Base-by-base conservation (phyloP, 148 eudicot species). In the Dianthus caryophyllus region DNA sequence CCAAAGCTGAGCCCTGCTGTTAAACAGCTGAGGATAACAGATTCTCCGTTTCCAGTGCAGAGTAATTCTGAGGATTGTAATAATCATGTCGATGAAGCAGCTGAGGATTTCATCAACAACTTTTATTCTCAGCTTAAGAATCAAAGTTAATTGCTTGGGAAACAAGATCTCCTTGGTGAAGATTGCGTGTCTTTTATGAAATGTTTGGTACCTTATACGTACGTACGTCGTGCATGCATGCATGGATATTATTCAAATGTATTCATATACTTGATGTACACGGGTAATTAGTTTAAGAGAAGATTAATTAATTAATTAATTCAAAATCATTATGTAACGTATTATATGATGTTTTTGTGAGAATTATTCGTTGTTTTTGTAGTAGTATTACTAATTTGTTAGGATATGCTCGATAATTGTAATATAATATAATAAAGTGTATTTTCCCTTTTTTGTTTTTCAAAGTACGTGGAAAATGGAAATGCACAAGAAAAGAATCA, bases 1-100 rank as follows among this genome's bases (percentile, higher is more conserved):
- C 76, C 78, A 49, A 85, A 88, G 49, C 65, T 52, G 64, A 82
- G 75, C 16, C 87, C 88, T 2, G 17, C 44, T 41, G 88, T 79
- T 41, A 75, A 88, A 76, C 91, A 84, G 78, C 75, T 88, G 54
- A 79, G 88, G 83, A 69, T 88, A 4, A 86, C 87, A 3, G 96
- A 88, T 53, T 86, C 96, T 11, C 96, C 96, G 14, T 87, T 68
- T 57, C 87, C 85, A 13, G 9, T 85, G 49, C 59, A 65, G n/a
- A 73, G n/a, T n/a, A n/a, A 75, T 38, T 43, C 8, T 0, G 84
- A 73, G 0, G 88, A 61, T 3, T 82, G 52, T 9, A 53, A 38
- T 9, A 53, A 38, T 31, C 81, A 68, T 26, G 87, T 91, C 22
- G 96, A 91, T 67, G 77, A 80, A 24, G 84, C 80, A 0, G 96